Percentiles rank a stretch among this genome's conserved stretches.
phyloP scores from a whole-genome alignment of 108 stramenopile genomes.

The Pseudonitzschia multiseries region DNA sequence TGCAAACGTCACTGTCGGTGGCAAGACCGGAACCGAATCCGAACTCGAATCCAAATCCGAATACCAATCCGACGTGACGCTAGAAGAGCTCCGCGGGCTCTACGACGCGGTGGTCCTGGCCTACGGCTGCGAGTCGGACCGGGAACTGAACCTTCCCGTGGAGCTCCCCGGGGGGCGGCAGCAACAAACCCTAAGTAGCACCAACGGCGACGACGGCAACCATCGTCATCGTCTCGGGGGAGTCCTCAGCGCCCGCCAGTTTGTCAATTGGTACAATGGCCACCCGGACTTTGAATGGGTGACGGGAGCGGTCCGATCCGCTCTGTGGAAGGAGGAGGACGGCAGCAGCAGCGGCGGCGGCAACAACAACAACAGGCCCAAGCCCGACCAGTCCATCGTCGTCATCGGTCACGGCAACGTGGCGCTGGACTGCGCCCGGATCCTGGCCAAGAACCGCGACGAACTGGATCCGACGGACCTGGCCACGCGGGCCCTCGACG shows the following conservation, averaged over 20 bases:
- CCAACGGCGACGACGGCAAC: neutral
- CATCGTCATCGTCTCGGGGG: slow-evolving; percentile 52
- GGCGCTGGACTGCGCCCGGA: slow-evolving; percentile 93
- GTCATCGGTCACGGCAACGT: slow-evolving; percentile 98
- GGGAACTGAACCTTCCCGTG: slow-evolving; percentile 52
- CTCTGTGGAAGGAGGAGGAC: slow-evolving; percentile 20
- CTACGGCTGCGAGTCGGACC: slow-evolving; percentile 88
- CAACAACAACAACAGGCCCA: neutral
- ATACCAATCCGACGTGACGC: slow-evolving; percentile 41
- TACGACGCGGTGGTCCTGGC: slow-evolving; percentile 92
- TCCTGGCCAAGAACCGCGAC: slow-evolving; percentile 81
- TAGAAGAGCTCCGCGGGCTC: slow-evolving; percentile 55
- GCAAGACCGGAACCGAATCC: neutral
- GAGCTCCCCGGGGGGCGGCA: slow-evolving; percentile 17
- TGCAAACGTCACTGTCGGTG: slow-evolving; percentile 88
- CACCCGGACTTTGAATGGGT: slow-evolving; percentile 62
- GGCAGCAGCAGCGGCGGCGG: neutral
- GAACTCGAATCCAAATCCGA: neutral
- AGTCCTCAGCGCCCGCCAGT: slow-evolving; percentile 87
- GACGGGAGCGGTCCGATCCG: slow-evolving; percentile 38
- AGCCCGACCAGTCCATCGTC: slow-evolving; percentile 50
- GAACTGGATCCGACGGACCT: slow-evolving; percentile 87
- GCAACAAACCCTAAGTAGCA: too few species aligned
- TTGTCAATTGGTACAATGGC: slow-evolving; percentile 98
- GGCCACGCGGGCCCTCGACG: slow-evolving; percentile 68